Evolutionary conservation across 768 basidiomycete species (phyloP).

Genomic region (Tremella mesenterica): DNA sequence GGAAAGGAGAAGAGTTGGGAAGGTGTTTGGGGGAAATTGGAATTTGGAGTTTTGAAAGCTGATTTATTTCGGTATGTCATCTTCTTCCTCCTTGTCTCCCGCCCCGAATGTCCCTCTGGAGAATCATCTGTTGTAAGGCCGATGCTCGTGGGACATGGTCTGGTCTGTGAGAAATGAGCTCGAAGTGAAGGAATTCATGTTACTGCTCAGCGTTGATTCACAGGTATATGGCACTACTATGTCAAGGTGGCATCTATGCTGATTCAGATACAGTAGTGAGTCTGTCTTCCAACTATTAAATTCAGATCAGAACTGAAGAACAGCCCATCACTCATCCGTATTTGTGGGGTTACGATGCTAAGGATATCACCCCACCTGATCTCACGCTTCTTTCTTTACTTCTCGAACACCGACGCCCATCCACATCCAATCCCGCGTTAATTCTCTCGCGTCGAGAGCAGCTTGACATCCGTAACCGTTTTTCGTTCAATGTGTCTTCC

Average conservation of each 20-base stretch:
- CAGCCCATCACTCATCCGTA: conserved; percentile 21
- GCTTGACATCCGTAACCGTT: background rate
- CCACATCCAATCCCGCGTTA: background rate
- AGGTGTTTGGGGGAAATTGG: conserved; percentile 9
- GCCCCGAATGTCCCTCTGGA: no score
- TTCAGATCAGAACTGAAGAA: background rate
- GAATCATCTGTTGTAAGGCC: no score
- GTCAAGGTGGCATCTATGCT: conserved; percentile 13
- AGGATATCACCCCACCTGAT: conserved; percentile 8
- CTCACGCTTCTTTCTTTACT: conserved; percentile 4
- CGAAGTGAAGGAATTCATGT: no score
- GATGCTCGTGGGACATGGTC: no score
- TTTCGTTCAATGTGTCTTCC: no score
- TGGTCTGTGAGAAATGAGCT: no score
- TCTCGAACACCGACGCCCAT: conserved; percentile 3
- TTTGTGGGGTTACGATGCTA: conserved; percentile 14
- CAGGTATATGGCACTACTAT: conserved; percentile 15
- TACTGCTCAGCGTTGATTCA: no score
- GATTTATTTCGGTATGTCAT: conserved; percentile 14
- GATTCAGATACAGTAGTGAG: conserved; percentile 20
- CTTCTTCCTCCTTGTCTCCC: background rate
- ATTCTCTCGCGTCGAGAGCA: no score
- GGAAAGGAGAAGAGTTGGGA: conserved; percentile 7
- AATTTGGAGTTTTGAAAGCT: conserved; percentile 11
- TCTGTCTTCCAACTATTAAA: background rate